Evolutionary conservation across 2,329 filamentous ascomycete species (phyloP).

Genomic region (Penicillium nordicum): DNA sequence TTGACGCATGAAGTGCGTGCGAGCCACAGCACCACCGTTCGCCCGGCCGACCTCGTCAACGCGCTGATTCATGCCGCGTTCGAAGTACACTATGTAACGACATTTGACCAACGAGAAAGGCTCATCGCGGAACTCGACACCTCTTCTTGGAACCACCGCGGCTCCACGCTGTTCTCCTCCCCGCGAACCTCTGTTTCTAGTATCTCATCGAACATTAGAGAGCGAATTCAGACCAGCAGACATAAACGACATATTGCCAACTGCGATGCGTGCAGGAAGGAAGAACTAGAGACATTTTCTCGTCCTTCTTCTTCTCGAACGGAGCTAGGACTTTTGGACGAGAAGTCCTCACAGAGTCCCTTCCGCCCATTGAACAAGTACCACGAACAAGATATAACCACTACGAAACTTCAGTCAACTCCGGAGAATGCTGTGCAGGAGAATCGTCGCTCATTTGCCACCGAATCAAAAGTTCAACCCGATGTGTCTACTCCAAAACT

Average conservation of each 20-base stretch:
- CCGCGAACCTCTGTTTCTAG: conserved; percentile 19
- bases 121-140: conserved; percentile 38
- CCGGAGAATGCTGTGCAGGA: background rate
- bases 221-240: conserved; percentile 16
- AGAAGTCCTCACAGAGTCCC: conserved; percentile 10
- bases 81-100: conserved; percentile 46
- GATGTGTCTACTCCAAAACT: background rate
- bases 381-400: background rate
- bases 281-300: conserved; percentile 29
- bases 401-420: background rate
- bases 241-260: conserved; percentile 47
- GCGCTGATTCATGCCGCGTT: conserved; percentile 46
- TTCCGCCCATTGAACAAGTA: background rate
- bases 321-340: conserved; percentile 11
- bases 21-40: conserved; percentile 33
- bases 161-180: conserved; percentile 23
- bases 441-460: background rate
- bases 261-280: conserved; percentile 49
- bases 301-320: conserved; percentile 12
- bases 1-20: conserved; percentile 45
- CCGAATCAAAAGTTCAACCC: conserved; percentile 1
- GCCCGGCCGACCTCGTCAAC: conserved; percentile 33
- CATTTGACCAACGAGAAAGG: conserved; percentile 32
- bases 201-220: conserved; percentile 21
- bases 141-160: conserved; percentile 28